A percentile compares a stretch with the other conserved stretches of the same genome.
Conservation (phyloP, 2,329 filamentous ascomycete species). For the Chrysoporthe deuterocubensis region DNA sequence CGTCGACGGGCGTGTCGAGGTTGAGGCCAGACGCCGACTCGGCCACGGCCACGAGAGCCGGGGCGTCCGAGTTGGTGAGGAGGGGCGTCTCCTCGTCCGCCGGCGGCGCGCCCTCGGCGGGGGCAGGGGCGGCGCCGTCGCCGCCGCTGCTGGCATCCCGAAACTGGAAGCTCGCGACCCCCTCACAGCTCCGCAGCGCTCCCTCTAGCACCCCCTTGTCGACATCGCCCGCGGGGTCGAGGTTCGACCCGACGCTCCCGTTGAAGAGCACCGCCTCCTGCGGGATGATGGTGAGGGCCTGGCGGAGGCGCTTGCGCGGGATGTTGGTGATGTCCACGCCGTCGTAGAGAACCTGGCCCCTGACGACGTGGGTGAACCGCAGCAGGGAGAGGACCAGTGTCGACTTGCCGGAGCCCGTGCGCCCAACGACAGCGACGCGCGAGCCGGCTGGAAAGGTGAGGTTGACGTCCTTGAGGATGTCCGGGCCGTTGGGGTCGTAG, state of each 20-base stretch:
- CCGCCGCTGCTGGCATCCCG: conserved; percentile 37
- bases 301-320: conserved; percentile 40
- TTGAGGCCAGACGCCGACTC: conserved; percentile 36
- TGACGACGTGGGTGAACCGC: conserved; percentile 41
- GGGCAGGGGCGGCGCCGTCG: conserved; percentile 7
- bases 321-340: conserved; percentile 41
- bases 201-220: conserved; percentile 57
- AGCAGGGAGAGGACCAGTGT: conserved; percentile 48
- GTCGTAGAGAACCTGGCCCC: conserved; percentile 41
- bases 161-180: conserved; percentile 57
- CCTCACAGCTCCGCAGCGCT: conserved; percentile 65
- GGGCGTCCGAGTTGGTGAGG: conserved; percentile 17
- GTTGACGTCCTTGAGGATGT: conserved; percentile 37
- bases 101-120: conserved; percentile 2
- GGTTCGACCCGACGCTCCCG: conserved; percentile 53
- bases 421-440: conserved; percentile 68
- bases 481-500: conserved; percentile 36
- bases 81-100: conserved; percentile 29
- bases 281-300: conserved; percentile 44
- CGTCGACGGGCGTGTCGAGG: conserved; percentile 53
- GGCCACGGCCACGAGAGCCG: conserved; percentile 30
- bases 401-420: conserved; percentile 70
- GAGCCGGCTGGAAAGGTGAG: conserved; percentile 53
- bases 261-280: conserved; percentile 45
- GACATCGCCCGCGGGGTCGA: conserved; percentile 66